Conservation (phyloP, 805 yeast genomes). For the Ogataea ganodermae region DNA sequence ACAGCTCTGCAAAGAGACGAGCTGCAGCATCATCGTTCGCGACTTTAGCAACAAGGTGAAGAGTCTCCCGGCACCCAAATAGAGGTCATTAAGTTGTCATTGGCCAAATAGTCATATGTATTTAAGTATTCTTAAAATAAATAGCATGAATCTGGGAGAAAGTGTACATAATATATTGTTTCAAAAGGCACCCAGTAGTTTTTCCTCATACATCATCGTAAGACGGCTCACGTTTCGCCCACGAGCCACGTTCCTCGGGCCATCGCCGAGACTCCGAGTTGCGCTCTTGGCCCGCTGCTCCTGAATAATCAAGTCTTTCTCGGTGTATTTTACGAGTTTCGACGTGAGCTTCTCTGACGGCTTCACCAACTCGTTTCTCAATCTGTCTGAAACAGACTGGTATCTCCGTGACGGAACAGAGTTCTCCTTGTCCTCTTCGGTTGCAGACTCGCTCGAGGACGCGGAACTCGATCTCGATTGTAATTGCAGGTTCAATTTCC, state of each 20-base stretch:
- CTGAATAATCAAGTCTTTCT: constrained; percentile 32
- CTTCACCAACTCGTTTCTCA: constrained; percentile 24
- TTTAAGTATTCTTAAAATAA: neutral
- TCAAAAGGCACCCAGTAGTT: constrained; percentile 26
- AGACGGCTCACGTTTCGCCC: constrained; percentile 57
- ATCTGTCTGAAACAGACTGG: constrained; percentile 7
- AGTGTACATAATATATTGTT: neutral
- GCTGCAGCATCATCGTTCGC: constrained; percentile 77
- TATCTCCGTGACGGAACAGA: neutral
- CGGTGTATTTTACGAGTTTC: constrained; percentile 34
- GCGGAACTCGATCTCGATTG: constrained; percentile 12
- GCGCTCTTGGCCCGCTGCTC: constrained; percentile 12
- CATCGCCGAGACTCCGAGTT: constrained; percentile 6
- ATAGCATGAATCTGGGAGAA: neutral
- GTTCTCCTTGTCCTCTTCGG: constrained; percentile 18
- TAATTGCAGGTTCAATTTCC: constrained; percentile 2
- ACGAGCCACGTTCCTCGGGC: constrained; percentile 35
- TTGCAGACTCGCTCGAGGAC: neutral
- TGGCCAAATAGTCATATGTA: neutral
- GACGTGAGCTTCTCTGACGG: constrained; percentile 29
- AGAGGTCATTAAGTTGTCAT: constrained; percentile 8
- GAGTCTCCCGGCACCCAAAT: constrained; percentile 29
- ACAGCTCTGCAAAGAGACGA: constrained; percentile 76
- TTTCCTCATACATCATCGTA: constrained; percentile 52
- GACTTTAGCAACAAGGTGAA: constrained; percentile 61